These are phyloP conservation scores for Trichomonas tenax DNA, from an alignment of 208 protist species.

Conservation along the genomic window DNA sequence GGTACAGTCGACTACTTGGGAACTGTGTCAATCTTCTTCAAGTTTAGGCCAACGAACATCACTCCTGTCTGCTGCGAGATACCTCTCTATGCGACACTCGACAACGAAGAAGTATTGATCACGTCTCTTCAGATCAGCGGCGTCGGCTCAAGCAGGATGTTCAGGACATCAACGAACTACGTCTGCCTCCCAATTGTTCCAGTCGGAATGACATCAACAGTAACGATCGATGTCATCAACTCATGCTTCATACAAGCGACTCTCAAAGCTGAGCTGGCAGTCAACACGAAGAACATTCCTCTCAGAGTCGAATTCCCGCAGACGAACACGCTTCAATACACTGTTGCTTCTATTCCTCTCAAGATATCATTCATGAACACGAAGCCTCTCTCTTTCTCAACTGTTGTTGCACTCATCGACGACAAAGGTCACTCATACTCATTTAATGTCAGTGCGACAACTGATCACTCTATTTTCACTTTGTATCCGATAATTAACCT, in stretches of 20 bases:
- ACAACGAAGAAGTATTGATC: not conserved
- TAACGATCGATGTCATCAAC: not conserved
- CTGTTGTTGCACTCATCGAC: not conserved
- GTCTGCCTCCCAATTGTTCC: not conserved
- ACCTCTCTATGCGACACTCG: not conserved
- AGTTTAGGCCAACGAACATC: not conserved
- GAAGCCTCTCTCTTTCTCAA: constrained; percentile 4
- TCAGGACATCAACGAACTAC: not conserved
- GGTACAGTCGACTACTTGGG: not conserved
- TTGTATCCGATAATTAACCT: not conserved
- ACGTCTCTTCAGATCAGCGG: not conserved
- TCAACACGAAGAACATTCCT: not conserved
- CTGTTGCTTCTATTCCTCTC: not conserved
- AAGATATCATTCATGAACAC: not conserved
- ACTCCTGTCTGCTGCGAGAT: not conserved
- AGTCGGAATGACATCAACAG: not conserved
- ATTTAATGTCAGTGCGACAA: not conserved
- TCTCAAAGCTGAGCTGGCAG: not conserved
- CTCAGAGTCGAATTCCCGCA: not conserved
- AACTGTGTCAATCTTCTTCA: not conserved
- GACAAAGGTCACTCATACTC: not conserved
- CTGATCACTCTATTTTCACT: not conserved
- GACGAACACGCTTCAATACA: not conserved
- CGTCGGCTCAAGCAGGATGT: not conserved
- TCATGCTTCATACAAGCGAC: not conserved